Conservation (phyloP, 2,329 filamentous ascomycete species). For the Gremmenia infestans region DNA sequence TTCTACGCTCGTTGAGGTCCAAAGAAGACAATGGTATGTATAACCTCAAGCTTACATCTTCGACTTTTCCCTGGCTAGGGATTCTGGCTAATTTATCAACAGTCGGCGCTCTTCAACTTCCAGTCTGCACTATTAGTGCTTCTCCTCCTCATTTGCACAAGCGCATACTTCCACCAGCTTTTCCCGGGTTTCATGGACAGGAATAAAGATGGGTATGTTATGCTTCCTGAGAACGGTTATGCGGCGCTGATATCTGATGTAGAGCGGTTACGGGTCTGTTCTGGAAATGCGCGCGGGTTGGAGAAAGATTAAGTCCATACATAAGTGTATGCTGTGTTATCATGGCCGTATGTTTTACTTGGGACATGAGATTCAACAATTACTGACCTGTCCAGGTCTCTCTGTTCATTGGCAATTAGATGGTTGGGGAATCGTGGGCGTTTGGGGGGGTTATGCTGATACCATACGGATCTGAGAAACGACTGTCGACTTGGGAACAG, state of each 20-base stretch:
- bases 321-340: slow-evolving; percentile 88
- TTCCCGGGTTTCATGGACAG: slow-evolving; percentile 86
- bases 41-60: not conserved
- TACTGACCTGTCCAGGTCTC: slow-evolving; percentile 25
- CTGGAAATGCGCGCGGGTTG: slow-evolving; percentile 92
- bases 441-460: slow-evolving; percentile 14
- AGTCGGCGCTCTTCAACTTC: slow-evolving; percentile 99
- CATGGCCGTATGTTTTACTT: slow-evolving; percentile 71
- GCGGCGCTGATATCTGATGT: slow-evolving; percentile 9
- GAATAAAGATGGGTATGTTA: slow-evolving; percentile 78
- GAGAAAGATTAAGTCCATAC: slow-evolving; percentile 90
- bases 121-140: slow-evolving; percentile 93
- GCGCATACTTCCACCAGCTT: slow-evolving; percentile 86
- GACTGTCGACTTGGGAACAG: no score
- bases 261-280: slow-evolving; percentile 59
- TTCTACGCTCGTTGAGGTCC: not conserved
- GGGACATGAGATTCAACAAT: not conserved
- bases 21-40: slow-evolving; percentile 15
- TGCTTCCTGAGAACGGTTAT: not conserved
- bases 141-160: slow-evolving; percentile 92
- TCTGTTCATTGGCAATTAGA: slow-evolving; percentile 30
- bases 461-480: slow-evolving; percentile 5
- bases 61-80: not conserved
- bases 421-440: slow-evolving; percentile 16
- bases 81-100: slow-evolving; percentile 11